Conservation (phyloP, 805 yeast species). For the Kodamaea hsintzibuensis region DNA sequence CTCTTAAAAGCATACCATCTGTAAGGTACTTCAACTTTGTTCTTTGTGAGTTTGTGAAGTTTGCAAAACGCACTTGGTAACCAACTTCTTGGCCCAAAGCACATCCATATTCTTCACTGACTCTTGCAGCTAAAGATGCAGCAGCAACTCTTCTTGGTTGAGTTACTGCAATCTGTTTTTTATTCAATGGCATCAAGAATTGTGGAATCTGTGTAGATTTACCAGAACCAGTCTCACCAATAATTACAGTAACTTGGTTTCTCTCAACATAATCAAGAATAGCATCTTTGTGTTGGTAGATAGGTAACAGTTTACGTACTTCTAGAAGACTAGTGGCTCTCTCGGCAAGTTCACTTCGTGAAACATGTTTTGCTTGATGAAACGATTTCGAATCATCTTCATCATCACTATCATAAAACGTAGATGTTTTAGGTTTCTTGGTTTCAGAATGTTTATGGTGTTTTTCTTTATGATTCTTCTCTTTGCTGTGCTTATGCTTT, state of each 20-base stretch:
- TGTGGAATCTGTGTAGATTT: slow-evolving; percentile 97
- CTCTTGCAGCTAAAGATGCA: slow-evolving; percentile 88
- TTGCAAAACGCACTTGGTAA: slow-evolving; percentile 89
- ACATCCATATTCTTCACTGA: slow-evolving; percentile 83
- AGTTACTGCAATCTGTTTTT: slow-evolving; percentile 78
- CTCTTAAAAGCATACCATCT: slow-evolving; percentile 96
- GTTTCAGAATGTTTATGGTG: neutral
- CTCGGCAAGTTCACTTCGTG: slow-evolving; percentile 32
- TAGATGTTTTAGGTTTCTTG: slow-evolving; percentile 1
- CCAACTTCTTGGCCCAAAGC: slow-evolving; percentile 81
- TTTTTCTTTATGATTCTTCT: neutral
- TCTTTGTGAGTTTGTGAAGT: slow-evolving; percentile 46
- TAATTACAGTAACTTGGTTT: slow-evolving; percentile 72
- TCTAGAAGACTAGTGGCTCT: slow-evolving; percentile 48
- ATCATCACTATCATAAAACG: slow-evolving; percentile 13
- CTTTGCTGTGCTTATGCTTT: neutral
- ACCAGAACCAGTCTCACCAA: slow-evolving; percentile 98
- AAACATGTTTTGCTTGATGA: slow-evolving; percentile 6
- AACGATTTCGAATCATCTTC: slow-evolving; percentile 16
- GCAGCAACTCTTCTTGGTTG: slow-evolving; percentile 99
- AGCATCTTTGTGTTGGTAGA: slow-evolving; percentile 67
- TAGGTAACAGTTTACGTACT: slow-evolving; percentile 66
- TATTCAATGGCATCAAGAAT: slow-evolving; percentile 59
- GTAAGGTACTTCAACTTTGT: slow-evolving; percentile 86
- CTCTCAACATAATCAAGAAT: slow-evolving; percentile 54